These are phyloP conservation scores for Leccinellum albellum DNA, from an alignment of 768 basidiomycete species.

Conservation along the genomic window DNA sequence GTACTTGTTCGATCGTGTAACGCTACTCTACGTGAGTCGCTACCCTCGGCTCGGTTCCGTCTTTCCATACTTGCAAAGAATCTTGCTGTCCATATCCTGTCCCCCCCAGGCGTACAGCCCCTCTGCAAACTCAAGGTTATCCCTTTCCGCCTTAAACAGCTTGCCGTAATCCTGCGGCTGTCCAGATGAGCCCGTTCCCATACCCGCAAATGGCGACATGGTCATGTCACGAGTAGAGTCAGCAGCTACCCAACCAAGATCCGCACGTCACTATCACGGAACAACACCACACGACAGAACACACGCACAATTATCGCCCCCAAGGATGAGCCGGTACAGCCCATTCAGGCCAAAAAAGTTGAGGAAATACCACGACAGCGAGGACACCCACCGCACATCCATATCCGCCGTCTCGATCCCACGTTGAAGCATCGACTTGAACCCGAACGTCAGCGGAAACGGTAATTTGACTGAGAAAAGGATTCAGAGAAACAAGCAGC, in stretches of 20 bases:
- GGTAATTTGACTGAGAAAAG: conserved; percentile 77
- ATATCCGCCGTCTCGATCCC: conserved; percentile 94
- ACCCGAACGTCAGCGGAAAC: conserved; percentile 93
- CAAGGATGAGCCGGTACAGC: conserved; percentile 89
- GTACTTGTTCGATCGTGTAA: conserved; percentile 28
- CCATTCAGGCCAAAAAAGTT: conserved; percentile 98
- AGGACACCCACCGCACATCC: conserved; percentile 99
- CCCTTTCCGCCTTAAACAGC: conserved; percentile 84
- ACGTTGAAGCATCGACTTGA: conserved; percentile 96
- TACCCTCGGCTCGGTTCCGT: conserved; percentile 32
- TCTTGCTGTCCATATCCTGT: conserved; percentile 71
- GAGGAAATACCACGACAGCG: conserved; percentile 98
- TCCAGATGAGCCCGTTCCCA: conserved; percentile 42
- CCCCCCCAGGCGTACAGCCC: conserved; percentile 84
- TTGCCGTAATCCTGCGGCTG: conserved; percentile 85
- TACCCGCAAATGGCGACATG: conserved; percentile 60
- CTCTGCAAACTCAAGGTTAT: conserved; percentile 90
- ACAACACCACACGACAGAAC: conserved; percentile 1
- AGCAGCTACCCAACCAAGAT: conserved; percentile 50
- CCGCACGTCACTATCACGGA: conserved; percentile 14
- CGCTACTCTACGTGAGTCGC: conserved; percentile 19
- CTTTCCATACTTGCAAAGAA: conserved; percentile 77
- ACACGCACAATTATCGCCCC: conserved; percentile 77
- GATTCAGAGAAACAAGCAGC: background rate
- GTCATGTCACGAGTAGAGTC: conserved; percentile 76